Base-by-base conservation (phyloP, 2,329 filamentous ascomycete genomes). In the Teratosphaeria nubilosa region DNA sequence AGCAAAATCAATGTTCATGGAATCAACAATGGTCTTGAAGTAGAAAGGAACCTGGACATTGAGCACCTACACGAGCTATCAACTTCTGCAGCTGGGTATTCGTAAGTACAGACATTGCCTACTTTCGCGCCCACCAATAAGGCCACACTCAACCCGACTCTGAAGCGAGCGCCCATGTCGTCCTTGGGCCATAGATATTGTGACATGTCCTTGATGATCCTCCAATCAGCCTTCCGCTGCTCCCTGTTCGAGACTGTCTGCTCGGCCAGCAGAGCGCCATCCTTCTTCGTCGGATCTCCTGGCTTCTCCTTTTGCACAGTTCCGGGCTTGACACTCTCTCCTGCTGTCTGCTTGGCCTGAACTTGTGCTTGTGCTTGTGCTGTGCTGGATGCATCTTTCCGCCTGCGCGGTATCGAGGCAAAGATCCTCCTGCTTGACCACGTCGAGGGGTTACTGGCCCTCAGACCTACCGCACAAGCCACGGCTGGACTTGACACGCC, bases 21-120 rank as follows among this genome's bases (percentile, higher is more conserved):
- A 86, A 73, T 99, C 95, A 50, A 99, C 90, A 63, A 99, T 97
- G 73, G 78, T 91, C 79, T 97, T 97, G 79, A 99, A 99, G 79
- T 96, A 99, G 72, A 99, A 99, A 0, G 94, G 94, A 53, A 99
- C 90, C 77, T 99, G 91, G 16, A 99, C 94, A 73, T 97, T 99
- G 69, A 99, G 79, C 54, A 95, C 73, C 81, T 72, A 69, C 63
- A 66, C 62, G 60, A 52, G 58, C 62, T 80, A 71, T 68, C 69
- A 70, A 69, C 60, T 56, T 55, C 58, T 48, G 53, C 62, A 59
- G 45, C 61, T 34, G 24, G 62, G 20, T 58, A 53, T 34, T 48
- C 16, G 54, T 53, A 24, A 51, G 37, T 58, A 57, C 56, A 31
- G 50, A 52, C 48, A 41, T 27, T 30, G 69, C 70, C 57, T 66